phyloP scores from a whole-genome alignment of 2,329 filamentous ascomycete species.

The Talaromyces sp. region DNA sequence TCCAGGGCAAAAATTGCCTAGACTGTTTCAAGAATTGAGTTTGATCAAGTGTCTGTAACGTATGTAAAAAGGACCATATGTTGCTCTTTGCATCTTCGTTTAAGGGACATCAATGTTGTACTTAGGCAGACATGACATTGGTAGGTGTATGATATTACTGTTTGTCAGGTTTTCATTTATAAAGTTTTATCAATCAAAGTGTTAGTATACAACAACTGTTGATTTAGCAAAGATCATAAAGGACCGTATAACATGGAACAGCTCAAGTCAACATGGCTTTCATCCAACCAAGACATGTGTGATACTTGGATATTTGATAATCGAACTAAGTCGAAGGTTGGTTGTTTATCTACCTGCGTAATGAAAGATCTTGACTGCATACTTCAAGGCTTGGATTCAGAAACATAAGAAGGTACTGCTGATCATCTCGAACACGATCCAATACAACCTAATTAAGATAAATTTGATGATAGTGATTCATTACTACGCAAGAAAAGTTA shows the following conservation, averaged over 20 bases:
- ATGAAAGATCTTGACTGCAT: not conserved
- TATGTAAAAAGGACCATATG: not conserved
- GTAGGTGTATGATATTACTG: not conserved
- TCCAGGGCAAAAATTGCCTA: too few relatives aligned
- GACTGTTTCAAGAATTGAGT: not conserved
- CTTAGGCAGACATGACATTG: too few relatives aligned
- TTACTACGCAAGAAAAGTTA: not conserved
- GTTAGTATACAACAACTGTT: not conserved
- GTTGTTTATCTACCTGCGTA: not conserved
- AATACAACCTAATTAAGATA: not conserved
- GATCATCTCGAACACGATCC: not conserved
- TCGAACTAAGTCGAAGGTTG: not conserved
- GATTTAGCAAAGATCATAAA: not conserved
- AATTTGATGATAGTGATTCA: not conserved
- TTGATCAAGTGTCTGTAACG: not conserved
- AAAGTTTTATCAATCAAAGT: not conserved
- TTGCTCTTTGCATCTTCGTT: not conserved
- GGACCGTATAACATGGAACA: not conserved
- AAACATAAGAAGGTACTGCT: not conserved
- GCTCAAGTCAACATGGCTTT: not conserved
- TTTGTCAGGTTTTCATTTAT: not conserved
- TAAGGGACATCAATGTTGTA: not conserved
- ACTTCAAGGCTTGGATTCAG: not conserved
- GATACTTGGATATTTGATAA: not conserved
- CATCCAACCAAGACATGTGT: not conserved